Base-by-base conservation (phyloP, 2,329 filamentous ascomycete genomes). In the Elsinoe australis region DNA sequence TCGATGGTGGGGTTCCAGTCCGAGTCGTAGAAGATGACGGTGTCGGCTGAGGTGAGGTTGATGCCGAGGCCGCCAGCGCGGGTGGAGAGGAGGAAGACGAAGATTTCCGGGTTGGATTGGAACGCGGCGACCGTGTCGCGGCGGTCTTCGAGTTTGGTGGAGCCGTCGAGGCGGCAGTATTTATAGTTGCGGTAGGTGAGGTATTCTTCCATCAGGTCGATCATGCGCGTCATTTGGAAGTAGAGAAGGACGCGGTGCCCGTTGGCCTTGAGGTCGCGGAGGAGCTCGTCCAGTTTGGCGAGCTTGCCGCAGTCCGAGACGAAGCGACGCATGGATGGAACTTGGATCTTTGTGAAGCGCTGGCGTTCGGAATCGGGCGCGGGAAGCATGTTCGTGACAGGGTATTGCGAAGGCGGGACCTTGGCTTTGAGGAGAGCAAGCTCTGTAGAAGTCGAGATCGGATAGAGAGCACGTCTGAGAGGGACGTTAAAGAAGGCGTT, bases 191-290 rank as follows among this genome's bases (percentile, higher is more conserved):
- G 87, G 71, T 96, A 96, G 0, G 92, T 96, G 51, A 98, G 74
- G 59, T 96, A 98, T 68, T 98, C 92, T 66, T 98, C 92, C 86
- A 96, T 96, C 52, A 98, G 73, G 64, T 98, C 90, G 62, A 98
- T 96, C 92, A 98, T 98, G 62, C 87, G 85, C 3, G 92, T 98
- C 92, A 98, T 98, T 73, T 98, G 92, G 85, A 98, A 98, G 75
- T 98, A 98, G 15, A 98, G 73, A 47, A 98, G 74, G 17, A 98
- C 92, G 61, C 92, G 88, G 59, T 98, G 92, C 28, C 85, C 85
- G 54, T 85, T 86, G 53, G 87, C 84, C 75, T 96, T 98, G 60
- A 98, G 81, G 64, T 88, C 78, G 63, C 85, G 85, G 10, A 98
- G 76, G 14, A 98, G 74, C 55, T 86, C 75, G 63, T 98, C 92